phyloP scores from a whole-genome alignment of 1,284 basidiomycete genomes.

The Trichosporon coremiiforme region DNA sequence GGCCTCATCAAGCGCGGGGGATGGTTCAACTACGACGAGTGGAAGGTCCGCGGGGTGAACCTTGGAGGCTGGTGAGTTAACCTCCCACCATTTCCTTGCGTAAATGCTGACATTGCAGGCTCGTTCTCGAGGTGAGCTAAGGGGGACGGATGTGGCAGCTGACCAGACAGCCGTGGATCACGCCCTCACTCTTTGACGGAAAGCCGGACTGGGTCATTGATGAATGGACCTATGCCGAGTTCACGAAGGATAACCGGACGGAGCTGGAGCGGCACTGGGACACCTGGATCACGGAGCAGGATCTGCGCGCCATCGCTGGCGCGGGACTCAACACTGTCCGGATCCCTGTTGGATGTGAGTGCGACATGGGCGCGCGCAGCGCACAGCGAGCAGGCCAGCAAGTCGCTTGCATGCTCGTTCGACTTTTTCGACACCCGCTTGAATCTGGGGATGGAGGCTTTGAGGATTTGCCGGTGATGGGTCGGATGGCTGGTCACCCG shows the following conservation, averaged over 20 bases:
- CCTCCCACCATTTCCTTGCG: neutral
- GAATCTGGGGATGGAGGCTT: neutral
- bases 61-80: constrained; percentile 53
- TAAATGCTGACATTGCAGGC: constrained; percentile 33
- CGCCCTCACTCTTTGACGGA: constrained; percentile 49
- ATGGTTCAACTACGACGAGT: constrained; percentile 43
- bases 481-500: neutral
- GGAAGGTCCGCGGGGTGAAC: constrained; percentile 53
- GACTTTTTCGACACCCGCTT: neutral
- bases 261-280: constrained; percentile 53
- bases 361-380: too few species aligned
- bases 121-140: constrained; percentile 47
- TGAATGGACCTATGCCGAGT: constrained; percentile 50
- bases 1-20: neutral
- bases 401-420: neutral
- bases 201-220: constrained; percentile 55
- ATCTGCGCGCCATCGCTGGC: constrained; percentile 79
- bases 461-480: too few species aligned
- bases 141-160: neutral
- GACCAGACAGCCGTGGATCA: constrained; percentile 53
- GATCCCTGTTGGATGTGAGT: constrained; percentile 66
- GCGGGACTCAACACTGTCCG: constrained; percentile 78
- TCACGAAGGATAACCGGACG: constrained; percentile 33
- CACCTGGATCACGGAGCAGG: constrained; percentile 70
- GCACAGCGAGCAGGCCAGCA: too few species aligned